Evolutionary conservation across 176 grass and related monocot genomes (phyloP).

Genomic region (Aegilops umbellulata): DNA sequence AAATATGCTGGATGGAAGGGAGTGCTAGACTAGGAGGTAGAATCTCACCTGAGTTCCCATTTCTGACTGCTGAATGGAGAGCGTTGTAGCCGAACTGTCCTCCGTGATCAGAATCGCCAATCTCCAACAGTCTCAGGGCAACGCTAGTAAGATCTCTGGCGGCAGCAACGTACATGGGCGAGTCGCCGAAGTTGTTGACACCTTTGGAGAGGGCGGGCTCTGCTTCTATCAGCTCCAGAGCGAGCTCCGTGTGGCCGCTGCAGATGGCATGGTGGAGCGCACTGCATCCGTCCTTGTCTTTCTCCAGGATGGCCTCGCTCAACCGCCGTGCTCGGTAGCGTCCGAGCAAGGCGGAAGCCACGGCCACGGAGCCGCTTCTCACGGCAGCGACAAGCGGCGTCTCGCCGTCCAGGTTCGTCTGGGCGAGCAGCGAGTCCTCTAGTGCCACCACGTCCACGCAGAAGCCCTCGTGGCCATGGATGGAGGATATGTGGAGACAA

Average conservation of each 20-base stretch:
- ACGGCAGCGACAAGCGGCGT: not conserved
- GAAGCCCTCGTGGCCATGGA: not conserved
- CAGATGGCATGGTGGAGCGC: constrained; percentile 9
- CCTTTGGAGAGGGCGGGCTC: not conserved
- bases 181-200: not conserved
- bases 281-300: not conserved
- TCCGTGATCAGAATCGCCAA: not conserved
- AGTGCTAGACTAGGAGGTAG: no score
- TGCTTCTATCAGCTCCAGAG: not conserved
- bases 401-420: not conserved
- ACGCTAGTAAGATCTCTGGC: no score
- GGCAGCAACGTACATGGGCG: not conserved
- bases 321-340: no score
- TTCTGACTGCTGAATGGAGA: not conserved
- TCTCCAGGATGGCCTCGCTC: no score
- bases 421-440: not conserved
- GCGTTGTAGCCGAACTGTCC: not conserved
- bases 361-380: not conserved
- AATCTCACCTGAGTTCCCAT: not conserved
- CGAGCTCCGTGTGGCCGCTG: not conserved
- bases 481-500: no score
- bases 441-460: not conserved
- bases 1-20: no score
- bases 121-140: not conserved
- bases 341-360: not conserved